These are phyloP conservation scores for Picochlorum sp. DNA, from an alignment of 139 green algal species.

Conservation along the genomic window DNA sequence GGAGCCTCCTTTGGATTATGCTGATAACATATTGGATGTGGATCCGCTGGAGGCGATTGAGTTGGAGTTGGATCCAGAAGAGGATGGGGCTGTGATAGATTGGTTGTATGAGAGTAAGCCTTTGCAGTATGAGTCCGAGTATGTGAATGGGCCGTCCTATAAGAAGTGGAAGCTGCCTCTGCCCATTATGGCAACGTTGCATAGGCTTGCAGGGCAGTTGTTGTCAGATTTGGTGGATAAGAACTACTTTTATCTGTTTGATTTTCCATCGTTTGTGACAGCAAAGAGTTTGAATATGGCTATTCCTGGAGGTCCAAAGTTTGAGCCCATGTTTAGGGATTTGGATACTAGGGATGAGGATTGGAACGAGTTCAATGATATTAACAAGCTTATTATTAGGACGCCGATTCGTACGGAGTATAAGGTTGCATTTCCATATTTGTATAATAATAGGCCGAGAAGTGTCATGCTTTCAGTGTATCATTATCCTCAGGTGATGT, in stretches of 20 bases:
- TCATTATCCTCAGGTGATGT: slow-evolving; percentile 94
- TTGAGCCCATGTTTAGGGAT: slow-evolving; percentile 96
- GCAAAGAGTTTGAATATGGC: slow-evolving; percentile 92
- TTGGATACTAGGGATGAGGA: slow-evolving; percentile 91
- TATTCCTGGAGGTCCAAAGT: slow-evolving; percentile 98
- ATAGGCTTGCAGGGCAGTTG: slow-evolving; percentile 90
- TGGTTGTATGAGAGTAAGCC: slow-evolving; percentile 97
- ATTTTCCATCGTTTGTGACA: slow-evolving; percentile 77
- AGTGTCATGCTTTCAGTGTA: slow-evolving; percentile 85
- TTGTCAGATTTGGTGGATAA: slow-evolving; percentile 90
- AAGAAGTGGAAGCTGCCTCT: slow-evolving; percentile 89
- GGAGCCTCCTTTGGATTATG: slow-evolving; percentile 98
- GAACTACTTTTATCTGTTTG: slow-evolving; percentile 99
- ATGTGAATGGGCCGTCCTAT: slow-evolving; percentile 91
- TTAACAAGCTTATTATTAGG: slow-evolving; percentile 99
- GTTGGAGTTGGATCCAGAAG: slow-evolving; percentile 95
- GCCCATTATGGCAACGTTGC: slow-evolving; percentile 90
- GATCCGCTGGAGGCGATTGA: slow-evolving; percentile 96
- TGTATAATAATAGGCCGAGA: slow-evolving; percentile 98
- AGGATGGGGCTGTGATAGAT: slow-evolving; percentile 72
- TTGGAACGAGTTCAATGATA: slow-evolving; percentile 99
- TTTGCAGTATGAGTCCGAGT: slow-evolving; percentile 75
- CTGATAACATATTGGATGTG: slow-evolving; percentile 95
- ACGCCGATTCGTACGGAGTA: slow-evolving; percentile 83
- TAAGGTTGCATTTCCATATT: slow-evolving; percentile 94